Conservation (phyloP, 2,329 filamentous ascomycete species). For the Neofusicoccum umdonicola region DNA sequence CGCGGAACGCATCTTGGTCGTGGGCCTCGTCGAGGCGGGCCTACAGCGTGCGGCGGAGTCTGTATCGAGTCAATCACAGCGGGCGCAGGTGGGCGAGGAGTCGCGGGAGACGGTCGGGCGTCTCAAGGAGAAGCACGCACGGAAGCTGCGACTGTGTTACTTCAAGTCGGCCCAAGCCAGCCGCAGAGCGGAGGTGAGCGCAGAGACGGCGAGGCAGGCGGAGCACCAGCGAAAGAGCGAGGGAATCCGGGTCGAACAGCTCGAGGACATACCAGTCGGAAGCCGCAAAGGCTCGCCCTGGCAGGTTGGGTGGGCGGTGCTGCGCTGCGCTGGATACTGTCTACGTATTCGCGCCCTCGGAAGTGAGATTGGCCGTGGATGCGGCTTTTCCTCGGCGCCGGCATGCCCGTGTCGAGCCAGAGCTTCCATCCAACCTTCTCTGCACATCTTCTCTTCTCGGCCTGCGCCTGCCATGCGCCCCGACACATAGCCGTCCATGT, state of each 20-base stretch:
- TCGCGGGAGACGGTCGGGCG: not conserved
- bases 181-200: constrained; percentile 2
- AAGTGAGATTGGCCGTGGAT: constrained; percentile 2
- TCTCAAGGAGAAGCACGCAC: not conserved
- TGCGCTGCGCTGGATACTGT: constrained; percentile 6
- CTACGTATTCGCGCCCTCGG: constrained; percentile 7
- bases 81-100: not conserved
- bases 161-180: not conserved
- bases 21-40: not conserved
- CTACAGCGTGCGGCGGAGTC: not conserved
- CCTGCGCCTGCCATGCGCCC: not conserved
- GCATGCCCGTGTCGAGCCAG: not conserved
- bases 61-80: not conserved
- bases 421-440: not conserved
- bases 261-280: not conserved
- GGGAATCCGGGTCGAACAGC: not conserved
- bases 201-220: not conserved
- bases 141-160: constrained; percentile 2
- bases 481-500: not conserved
- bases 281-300: constrained; percentile 8
- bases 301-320: not conserved
- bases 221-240: not conserved
- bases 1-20: constrained; percentile 51
- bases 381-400: not conserved
- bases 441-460: not conserved